Conservation (phyloP, 495 filamentous ascomycete species). For the Xylaria palmicola region DNA sequence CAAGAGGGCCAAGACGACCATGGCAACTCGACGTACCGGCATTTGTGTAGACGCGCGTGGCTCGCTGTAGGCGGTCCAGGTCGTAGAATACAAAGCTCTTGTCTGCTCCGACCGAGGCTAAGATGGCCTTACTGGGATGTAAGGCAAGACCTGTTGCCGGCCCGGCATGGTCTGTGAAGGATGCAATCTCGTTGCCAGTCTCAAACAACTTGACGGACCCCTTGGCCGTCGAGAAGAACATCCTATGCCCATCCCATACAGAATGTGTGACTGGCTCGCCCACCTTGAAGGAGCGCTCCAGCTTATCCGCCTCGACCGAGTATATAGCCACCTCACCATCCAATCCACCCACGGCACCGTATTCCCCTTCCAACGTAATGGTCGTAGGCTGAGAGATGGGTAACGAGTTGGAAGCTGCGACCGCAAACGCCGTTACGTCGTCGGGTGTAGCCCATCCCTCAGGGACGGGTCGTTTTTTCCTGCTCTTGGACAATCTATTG, state of each 20-base stretch:
- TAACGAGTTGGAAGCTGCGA: slow-evolving; percentile 62
- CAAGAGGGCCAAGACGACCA: not conserved
- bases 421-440: slow-evolving; percentile 64
- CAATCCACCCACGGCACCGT: slow-evolving; percentile 75
- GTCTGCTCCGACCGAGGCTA: slow-evolving; percentile 85
- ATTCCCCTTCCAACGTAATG: slow-evolving; percentile 67
- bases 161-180: slow-evolving; percentile 77
- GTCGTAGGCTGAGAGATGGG: slow-evolving; percentile 58
- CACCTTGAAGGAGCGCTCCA: slow-evolving; percentile 65
- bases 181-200: slow-evolving; percentile 59
- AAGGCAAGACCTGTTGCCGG: slow-evolving; percentile 71
- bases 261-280: slow-evolving; percentile 73
- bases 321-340: slow-evolving; percentile 79
- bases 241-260: slow-evolving; percentile 71
- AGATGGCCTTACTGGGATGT: slow-evolving; percentile 80
- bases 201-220: slow-evolving; percentile 81
- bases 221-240: slow-evolving; percentile 67
- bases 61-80: slow-evolving; percentile 59
- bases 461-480: slow-evolving; percentile 84
- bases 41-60: slow-evolving; percentile 78
- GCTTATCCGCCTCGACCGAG: slow-evolving; percentile 67
- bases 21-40: slow-evolving; percentile 59
- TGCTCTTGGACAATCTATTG: slow-evolving; percentile 72
- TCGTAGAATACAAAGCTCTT: slow-evolving; percentile 95
- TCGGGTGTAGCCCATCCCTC: slow-evolving; percentile 81